These are phyloP conservation scores for Termitomyces sp. DNA, from an alignment of 768 basidiomycete species.

Conservation along the genomic window DNA sequence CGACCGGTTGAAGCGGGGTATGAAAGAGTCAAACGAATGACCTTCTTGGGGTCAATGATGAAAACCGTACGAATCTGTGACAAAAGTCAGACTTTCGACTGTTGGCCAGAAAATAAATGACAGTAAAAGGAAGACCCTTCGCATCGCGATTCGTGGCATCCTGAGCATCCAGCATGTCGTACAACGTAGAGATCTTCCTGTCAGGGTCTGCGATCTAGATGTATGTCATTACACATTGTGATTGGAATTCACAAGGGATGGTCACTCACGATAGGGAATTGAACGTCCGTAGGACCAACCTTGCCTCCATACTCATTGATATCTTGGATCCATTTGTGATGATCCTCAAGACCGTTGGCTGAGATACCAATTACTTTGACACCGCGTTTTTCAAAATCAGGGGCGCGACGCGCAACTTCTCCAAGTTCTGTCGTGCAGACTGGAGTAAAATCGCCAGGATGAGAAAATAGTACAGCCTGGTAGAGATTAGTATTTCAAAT, in stretches of 20 bases:
- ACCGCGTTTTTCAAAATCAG: constrained; percentile 80
- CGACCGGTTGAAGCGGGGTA: constrained; percentile 97
- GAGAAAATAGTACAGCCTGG: constrained; percentile 87
- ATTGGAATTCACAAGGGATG: background rate
- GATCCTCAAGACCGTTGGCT: constrained; percentile 83
- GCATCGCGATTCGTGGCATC: constrained; percentile 85
- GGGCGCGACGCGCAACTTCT: constrained; percentile 83
- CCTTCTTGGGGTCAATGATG: constrained; percentile 94
- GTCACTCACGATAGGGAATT: constrained; percentile 83
- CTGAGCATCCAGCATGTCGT: constrained; percentile 96
- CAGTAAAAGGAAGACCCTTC: constrained; percentile 93
- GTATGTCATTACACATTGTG: background rate
- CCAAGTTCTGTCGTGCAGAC: constrained; percentile 97
- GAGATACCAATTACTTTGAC: constrained; percentile 95
- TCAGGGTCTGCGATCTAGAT: constrained; percentile 86
- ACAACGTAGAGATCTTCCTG: constrained; percentile 77
- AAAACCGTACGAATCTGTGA: constrained; percentile 92
- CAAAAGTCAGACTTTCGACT: background rate
- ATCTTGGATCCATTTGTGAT: constrained; percentile 85
- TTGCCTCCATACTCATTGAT: constrained; percentile 78
- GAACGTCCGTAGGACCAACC: constrained; percentile 64
- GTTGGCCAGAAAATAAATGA: constrained; percentile 20
- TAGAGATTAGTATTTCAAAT: constrained; percentile 1
- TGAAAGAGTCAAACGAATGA: constrained; percentile 82
- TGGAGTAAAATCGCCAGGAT: constrained; percentile 90